Percentiles rank a stretch among this genome's conserved stretches.
These are phyloP conservation scores for Coleophoma cylindrospora DNA, from an alignment of 2,329 filamentous ascomycete genomes.

Conservation along the genomic window DNA sequence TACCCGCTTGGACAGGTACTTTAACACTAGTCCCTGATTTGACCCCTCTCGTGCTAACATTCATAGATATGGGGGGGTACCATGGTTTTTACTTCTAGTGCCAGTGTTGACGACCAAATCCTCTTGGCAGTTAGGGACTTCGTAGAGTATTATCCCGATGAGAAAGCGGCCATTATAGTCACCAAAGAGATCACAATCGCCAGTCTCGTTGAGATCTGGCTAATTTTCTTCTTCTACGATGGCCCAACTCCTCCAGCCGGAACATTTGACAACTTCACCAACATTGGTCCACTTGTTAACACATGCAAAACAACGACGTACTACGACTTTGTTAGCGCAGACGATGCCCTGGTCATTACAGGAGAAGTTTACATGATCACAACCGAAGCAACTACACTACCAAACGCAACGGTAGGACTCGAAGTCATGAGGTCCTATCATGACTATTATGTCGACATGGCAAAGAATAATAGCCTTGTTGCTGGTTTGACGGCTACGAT, in stretches of 20 bases:
- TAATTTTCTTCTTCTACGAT: conserved; percentile 60
- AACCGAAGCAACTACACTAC: conserved; percentile 4
- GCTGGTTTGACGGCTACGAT: no score
- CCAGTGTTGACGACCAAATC: conserved; percentile 25
- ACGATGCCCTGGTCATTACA: background rate
- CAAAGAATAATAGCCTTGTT: no score
- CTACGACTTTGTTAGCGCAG: conserved; percentile 1
- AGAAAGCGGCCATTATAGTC: conserved; percentile 55
- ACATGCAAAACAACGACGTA: conserved; percentile 1
- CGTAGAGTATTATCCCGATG: conserved; percentile 50
- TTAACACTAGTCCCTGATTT: no score
- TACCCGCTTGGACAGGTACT: conserved; percentile 18
- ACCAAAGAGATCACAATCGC: conserved; percentile 33
- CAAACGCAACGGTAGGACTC: background rate
- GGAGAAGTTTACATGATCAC: conserved; percentile 5
- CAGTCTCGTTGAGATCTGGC: conserved; percentile 44
- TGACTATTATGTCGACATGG: no score
- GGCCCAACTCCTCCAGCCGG: background rate
- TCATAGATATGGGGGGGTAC: conserved; percentile 28
- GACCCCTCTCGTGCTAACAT: no score
- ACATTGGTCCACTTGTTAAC: conserved; percentile 3
- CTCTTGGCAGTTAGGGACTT: conserved; percentile 46
- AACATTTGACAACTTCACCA: background rate
- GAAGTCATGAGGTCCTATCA: no score
- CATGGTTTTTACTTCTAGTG: conserved; percentile 22